Percentiles rank a stretch among this genome's conserved stretches.
Conservation (phyloP, 164 flowering plant species). For the Platanus orientalis region DNA sequence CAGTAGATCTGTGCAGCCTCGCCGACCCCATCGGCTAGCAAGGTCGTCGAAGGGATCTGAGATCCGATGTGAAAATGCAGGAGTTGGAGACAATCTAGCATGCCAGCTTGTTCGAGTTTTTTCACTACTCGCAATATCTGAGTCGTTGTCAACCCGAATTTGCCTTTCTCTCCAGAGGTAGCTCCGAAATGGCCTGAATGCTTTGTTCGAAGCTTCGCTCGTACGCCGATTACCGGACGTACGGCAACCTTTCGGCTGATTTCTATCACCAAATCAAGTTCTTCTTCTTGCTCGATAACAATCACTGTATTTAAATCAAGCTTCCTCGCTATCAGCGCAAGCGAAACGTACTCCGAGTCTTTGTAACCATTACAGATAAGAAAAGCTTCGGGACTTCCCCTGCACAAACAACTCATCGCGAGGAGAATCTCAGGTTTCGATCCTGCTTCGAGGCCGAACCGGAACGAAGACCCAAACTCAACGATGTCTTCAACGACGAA, state of each 20-base stretch:
- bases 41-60: too few species aligned
- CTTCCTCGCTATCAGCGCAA: slow-evolving; percentile 73
- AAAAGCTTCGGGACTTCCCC: slow-evolving; percentile 69
- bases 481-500: slow-evolving; percentile 92
- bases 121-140: too few species aligned
- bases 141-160: slow-evolving; percentile 92
- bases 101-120: too few species aligned
- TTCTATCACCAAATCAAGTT: slow-evolving; percentile 75
- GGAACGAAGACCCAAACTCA: slow-evolving; percentile 55
- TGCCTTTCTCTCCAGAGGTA: slow-evolving; percentile 94
- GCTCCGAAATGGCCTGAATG: slow-evolving; percentile 95
- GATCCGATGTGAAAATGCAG: too few species aligned
- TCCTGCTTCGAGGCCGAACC: slow-evolving; percentile 95
- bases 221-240: slow-evolving; percentile 69
- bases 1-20: too few species aligned
- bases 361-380: slow-evolving; percentile 92
- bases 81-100: too few species aligned
- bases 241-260: slow-evolving; percentile 53
- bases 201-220: slow-evolving; percentile 90
- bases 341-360: slow-evolving; percentile 81
- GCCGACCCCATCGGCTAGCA: too few species aligned
- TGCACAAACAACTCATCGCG: slow-evolving; percentile 87
- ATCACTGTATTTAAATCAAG: slow-evolving; percentile 68
- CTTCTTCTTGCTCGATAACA: slow-evolving; percentile 95
- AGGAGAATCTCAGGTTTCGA: slow-evolving; percentile 98